Percentiles rank a stretch among this genome's conserved stretches.
Evolutionary conservation across 2,329 filamentous ascomycete species (phyloP).

Genomic region (Alternaria tenuissima): DNA sequence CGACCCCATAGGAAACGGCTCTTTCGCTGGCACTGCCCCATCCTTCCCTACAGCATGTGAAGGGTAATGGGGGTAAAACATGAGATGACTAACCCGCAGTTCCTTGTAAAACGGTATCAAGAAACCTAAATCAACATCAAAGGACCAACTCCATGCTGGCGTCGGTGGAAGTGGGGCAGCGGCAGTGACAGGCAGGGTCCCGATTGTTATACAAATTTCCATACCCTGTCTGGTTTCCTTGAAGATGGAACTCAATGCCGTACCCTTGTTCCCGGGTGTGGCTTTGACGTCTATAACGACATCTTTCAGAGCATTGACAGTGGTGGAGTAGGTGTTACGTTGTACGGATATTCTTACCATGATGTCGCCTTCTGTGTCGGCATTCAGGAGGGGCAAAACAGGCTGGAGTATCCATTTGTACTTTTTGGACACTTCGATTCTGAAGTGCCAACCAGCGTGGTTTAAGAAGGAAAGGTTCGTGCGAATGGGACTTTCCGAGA

Average conservation of each 20-base stretch:
- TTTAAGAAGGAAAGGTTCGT: conserved; percentile 10
- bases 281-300: background rate
- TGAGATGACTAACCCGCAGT: background rate
- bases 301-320: background rate
- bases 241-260: background rate
- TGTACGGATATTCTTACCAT: background rate
- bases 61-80: background rate
- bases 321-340: background rate
- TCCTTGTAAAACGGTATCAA: background rate
- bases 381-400: background rate
- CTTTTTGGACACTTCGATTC: background rate
- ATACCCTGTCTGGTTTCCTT: background rate
- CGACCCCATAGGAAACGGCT: background rate
- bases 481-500: background rate
- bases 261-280: background rate
- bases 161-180: background rate
- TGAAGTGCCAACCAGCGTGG: conserved; percentile 8
- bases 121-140: background rate
- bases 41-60: background rate
- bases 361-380: background rate
- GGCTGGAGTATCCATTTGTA: background rate
- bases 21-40: background rate
- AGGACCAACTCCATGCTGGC: background rate
- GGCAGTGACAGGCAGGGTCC: background rate
- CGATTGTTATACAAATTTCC: background rate